These are phyloP conservation scores for Lagenidium sp. DNA, from an alignment of 352 stramenopile genomes.

Conservation along the genomic window DNA sequence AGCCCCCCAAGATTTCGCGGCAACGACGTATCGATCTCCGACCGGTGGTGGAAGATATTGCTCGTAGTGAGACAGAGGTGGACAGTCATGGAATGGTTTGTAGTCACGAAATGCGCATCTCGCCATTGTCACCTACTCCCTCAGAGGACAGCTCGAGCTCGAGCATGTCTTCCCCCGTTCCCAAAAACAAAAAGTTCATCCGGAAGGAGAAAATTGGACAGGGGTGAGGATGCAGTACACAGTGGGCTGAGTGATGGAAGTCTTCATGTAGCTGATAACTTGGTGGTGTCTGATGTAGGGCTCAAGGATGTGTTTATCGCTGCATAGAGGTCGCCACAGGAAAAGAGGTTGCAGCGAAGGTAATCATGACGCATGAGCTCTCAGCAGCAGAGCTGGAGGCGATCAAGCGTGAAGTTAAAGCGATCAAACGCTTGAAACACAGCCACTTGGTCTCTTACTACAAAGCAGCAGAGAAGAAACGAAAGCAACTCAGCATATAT, in stretches of 20 bases:
- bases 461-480: conserved; percentile 49
- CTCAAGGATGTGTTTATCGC: conserved; percentile 64
- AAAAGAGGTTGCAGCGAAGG: conserved; percentile 51
- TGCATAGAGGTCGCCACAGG: conserved; percentile 46
- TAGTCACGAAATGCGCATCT: too few relatives aligned
- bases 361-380: conserved; percentile 53
- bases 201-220: conserved; percentile 80
- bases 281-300: conserved; percentile 8
- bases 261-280: neutral
- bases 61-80: too few relatives aligned
- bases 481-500: conserved; percentile 62
- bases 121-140: conserved; percentile 15
- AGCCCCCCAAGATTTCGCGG: too few relatives aligned
- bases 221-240: conserved; percentile 22
- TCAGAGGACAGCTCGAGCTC: conserved; percentile 17
- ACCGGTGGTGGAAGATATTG: too few relatives aligned
- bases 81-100: too few relatives aligned
- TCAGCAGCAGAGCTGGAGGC: conserved; percentile 34
- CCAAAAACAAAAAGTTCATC: conserved; percentile 22
- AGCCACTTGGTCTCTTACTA: conserved; percentile 54
- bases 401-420: conserved; percentile 57
- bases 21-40: too few relatives aligned
- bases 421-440: conserved; percentile 56
- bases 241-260: neutral
- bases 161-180: conserved; percentile 5